Evolutionary conservation across 2,329 filamentous ascomycete species (phyloP).

Genomic region (Purpureocillium takamizusanense): DNA sequence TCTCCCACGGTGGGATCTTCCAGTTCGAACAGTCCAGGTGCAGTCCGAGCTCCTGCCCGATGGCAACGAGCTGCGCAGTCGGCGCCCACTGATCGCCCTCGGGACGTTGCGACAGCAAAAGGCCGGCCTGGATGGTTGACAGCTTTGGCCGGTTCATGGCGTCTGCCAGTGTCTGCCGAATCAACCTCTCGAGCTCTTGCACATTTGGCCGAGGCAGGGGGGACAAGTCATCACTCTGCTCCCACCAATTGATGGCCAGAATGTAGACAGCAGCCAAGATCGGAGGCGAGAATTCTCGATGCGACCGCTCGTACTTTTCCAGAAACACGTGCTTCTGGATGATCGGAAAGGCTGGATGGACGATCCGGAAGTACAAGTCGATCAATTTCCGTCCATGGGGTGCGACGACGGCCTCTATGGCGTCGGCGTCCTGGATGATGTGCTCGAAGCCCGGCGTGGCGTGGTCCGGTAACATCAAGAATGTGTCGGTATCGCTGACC

Average conservation of each 20-base stretch:
- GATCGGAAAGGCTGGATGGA: slow-evolving; percentile 76
- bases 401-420: slow-evolving; percentile 66
- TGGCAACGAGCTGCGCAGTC: slow-evolving; percentile 79
- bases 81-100: slow-evolving; percentile 75
- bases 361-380: slow-evolving; percentile 71
- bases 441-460: slow-evolving; percentile 65
- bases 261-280: slow-evolving; percentile 76
- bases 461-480: slow-evolving; percentile 69
- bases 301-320: slow-evolving; percentile 65
- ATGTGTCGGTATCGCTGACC: slow-evolving; percentile 70
- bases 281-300: slow-evolving; percentile 66
- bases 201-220: slow-evolving; percentile 60
- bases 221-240: slow-evolving; percentile 59
- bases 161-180: slow-evolving; percentile 62
- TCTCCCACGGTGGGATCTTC: slow-evolving; percentile 85
- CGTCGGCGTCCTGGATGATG: slow-evolving; percentile 57
- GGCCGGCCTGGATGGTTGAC: slow-evolving; percentile 68
- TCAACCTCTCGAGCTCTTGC: slow-evolving; percentile 62
- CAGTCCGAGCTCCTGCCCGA: slow-evolving; percentile 78
- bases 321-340: slow-evolving; percentile 73
- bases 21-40: slow-evolving; percentile 81
- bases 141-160: slow-evolving; percentile 77
- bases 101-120: slow-evolving; percentile 65
- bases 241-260: slow-evolving; percentile 82
- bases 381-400: slow-evolving; percentile 71